A percentile compares a stretch with the other conserved stretches of the same genome.
Evolutionary conservation across 225 moss, liverwort and hornwort genomes (phyloP).

Genomic region (Physcomitrellopsis africana): DNA sequence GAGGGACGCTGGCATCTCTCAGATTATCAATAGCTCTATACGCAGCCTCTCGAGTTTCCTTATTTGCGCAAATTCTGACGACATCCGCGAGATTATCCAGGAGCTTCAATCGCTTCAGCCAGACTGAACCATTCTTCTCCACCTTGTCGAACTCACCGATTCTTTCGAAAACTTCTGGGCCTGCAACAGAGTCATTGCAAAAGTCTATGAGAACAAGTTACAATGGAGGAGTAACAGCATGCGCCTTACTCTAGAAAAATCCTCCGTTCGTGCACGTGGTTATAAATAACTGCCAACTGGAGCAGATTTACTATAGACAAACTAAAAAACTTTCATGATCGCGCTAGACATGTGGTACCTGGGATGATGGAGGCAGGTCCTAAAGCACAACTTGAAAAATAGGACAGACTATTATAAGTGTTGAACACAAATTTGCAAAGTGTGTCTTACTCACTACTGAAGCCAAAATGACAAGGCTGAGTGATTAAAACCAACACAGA

Average conservation of each 20-base stretch:
- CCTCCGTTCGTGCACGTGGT: not conserved
- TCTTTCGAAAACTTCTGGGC: slow-evolving; percentile 69
- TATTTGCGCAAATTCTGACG: slow-evolving; percentile 64
- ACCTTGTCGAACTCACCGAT: slow-evolving; percentile 77
- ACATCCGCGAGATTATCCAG: slow-evolving; percentile 77
- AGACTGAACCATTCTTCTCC: slow-evolving; percentile 75
- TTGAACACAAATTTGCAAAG: not conserved
- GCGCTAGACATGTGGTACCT: not conserved
- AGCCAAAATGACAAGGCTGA: slow-evolving; percentile 1
- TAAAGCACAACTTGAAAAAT: slow-evolving; percentile 6
- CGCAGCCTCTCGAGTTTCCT: slow-evolving; percentile 73
- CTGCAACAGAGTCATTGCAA: slow-evolving; percentile 36
- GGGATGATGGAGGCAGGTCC: slow-evolving; percentile 6
- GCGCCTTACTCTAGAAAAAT: not conserved
- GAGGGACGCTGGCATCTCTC: slow-evolving; percentile 77
- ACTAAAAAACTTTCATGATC: not conserved
- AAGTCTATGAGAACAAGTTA: slow-evolving; percentile 18
- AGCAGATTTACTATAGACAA: slow-evolving; percentile 7
- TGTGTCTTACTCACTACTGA: not conserved
- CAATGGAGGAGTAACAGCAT: slow-evolving; percentile 13
- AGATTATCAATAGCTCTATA: slow-evolving; percentile 79
- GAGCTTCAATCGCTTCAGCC: slow-evolving; percentile 81
- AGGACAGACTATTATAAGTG: not conserved
- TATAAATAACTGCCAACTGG: not conserved
- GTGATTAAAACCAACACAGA: slow-evolving; percentile 8